These are phyloP conservation scores for Colletotrichum tofieldiae DNA, from an alignment of 2,329 filamentous ascomycete genomes.

Conservation along the genomic window DNA sequence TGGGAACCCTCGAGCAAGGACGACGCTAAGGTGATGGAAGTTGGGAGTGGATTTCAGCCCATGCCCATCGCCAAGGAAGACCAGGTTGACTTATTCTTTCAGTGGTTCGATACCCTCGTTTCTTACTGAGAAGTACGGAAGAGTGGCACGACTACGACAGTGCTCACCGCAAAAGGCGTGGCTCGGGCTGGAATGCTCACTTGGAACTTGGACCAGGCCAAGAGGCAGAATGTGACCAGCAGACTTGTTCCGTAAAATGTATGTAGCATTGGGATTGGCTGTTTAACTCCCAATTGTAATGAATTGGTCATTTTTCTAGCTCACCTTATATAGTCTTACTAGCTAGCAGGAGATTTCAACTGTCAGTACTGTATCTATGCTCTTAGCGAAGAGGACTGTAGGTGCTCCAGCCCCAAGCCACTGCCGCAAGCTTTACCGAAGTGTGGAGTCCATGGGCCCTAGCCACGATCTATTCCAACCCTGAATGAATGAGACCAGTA, in stretches of 20 bases:
- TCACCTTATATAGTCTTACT: neutral
- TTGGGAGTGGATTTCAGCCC: neutral
- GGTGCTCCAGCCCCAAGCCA: neutral
- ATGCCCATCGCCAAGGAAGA: neutral
- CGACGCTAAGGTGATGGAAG: neutral
- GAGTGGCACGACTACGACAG: no score
- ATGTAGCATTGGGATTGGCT: no score
- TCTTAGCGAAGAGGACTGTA: neutral
- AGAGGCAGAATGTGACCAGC: no score
- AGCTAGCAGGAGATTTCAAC: neutral
- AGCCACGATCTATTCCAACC: neutral
- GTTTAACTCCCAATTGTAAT: no score
- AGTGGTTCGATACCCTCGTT: neutral
- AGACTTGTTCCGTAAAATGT: no score
- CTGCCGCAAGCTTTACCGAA: neutral
- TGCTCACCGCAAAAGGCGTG: no score
- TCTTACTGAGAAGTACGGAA: conserved; percentile 9
- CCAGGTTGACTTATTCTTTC: neutral
- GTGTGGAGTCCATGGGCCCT: neutral
- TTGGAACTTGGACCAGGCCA: no score
- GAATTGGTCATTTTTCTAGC: neutral
- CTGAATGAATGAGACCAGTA: neutral
- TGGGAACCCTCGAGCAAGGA: neutral
- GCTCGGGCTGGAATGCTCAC: no score
- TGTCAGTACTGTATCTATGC: no score